Base-by-base conservation (phyloP, 2,329 filamentous ascomycete species). In the Cordyceps farinosa region DNA sequence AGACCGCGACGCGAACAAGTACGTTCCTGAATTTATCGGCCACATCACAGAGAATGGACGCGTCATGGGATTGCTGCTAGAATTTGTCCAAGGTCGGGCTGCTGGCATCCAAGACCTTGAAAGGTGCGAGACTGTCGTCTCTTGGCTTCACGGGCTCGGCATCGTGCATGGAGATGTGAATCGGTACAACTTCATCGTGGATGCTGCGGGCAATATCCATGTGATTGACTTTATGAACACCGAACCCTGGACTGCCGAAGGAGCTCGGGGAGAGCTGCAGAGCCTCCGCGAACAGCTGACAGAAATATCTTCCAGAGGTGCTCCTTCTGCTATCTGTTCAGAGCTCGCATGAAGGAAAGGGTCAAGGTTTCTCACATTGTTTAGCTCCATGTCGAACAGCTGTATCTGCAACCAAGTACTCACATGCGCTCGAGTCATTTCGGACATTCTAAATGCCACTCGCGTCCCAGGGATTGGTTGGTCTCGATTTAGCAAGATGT, bases 111-210 rank as follows among this genome's bases (percentile, higher is more conserved):
- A 68, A 9, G 70, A 75, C 65, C 68, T 75, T 32, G 40, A 36
- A 36, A 27, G 32, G n/a, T 76, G 76, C 65, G 65, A 71, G 65
- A 47, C 62, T 44, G 66, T 69, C 64, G 45, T 76, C 36, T 38
- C 61, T 57, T 68, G 67, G 64, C 61, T 75, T 27, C 71, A 75
- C 63, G 36, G 64, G 27, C 58, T 72, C 44, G 69, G 72, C 40
- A 45, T 76, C 51, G 32, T 74, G 36, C 74, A 77, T 67, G 73
- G 74, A 15, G 76, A 78, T 66, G 68, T 73, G 40, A 77, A 78
- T 65, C 70, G 71, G 61, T 70, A 77, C 61, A 79, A 76, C 66
- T 78, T 77, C 65, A 64, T 78, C n/a, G 44, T 47, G 44, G 34
- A 34, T 34, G 34, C 9, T 38, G 11, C 9, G 9, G 36, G 11